A percentile compares a stretch with the other conserved stretches of the same genome.
phyloP scores from a whole-genome alignment of 1,139 yeast genomes.

The Kodamaea ohmeri region DNA sequence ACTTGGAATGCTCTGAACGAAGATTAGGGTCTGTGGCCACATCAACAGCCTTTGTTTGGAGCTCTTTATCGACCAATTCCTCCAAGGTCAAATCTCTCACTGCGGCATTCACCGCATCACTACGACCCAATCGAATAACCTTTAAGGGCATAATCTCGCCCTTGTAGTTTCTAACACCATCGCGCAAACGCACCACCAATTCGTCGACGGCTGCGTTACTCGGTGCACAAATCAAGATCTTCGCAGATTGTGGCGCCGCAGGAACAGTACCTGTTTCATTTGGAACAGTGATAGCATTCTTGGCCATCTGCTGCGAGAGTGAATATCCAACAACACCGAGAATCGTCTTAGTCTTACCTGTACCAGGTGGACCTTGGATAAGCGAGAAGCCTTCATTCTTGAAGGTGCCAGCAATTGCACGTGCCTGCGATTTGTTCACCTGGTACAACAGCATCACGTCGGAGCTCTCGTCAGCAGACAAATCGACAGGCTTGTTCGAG shows the following conservation, averaged over 20 bases:
- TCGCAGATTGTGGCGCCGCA: constrained; percentile 15
- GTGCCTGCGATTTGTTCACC: constrained; percentile 86
- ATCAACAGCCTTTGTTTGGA: constrained; percentile 42
- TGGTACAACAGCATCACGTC: constrained; percentile 46
- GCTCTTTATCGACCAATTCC: constrained; percentile 72
- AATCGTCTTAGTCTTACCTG: constrained; percentile 97
- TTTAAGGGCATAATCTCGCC: constrained; percentile 64
- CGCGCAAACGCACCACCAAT: constrained; percentile 77
- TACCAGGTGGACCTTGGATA: constrained; percentile 98
- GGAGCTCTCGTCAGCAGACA: constrained; percentile 36
- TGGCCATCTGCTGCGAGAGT: constrained; percentile 33
- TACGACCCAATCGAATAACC: constrained; percentile 85
- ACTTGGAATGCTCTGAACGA: constrained; percentile 51
- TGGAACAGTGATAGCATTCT: constrained; percentile 34
- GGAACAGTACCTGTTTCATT: constrained; percentile 20
- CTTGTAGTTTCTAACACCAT: constrained; percentile 59
- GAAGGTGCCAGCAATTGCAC: constrained; percentile 76
- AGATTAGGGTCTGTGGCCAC: constrained; percentile 44
- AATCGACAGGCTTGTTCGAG: constrained; percentile 46
- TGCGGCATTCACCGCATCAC: constrained; percentile 82
- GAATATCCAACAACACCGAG: constrained; percentile 85
- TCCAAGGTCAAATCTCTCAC: constrained; percentile 85
- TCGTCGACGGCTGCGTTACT: constrained; percentile 99
- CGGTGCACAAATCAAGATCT: constrained; percentile 90
- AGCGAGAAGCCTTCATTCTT: constrained; percentile 73